Evolutionary conservation across 352 stramenopile genomes (phyloP).

Genomic region (Globisporangium barbulae): DNA sequence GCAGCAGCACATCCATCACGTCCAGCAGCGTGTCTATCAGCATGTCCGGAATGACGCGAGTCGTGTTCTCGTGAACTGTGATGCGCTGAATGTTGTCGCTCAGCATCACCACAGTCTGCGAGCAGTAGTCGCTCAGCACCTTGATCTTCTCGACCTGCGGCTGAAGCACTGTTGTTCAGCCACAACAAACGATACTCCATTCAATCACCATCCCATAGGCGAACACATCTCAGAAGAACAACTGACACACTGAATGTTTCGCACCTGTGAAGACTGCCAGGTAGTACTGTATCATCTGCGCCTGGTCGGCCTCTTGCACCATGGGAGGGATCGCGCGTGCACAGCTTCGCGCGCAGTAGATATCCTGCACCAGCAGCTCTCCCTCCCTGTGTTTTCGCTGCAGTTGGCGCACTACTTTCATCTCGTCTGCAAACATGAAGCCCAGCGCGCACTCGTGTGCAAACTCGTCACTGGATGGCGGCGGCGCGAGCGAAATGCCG

Average conservation of each 20-base stretch:
- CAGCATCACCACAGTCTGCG: slow-evolving; percentile 51
- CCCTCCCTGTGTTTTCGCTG: slow-evolving; percentile 36
- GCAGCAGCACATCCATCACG: slow-evolving; percentile 56
- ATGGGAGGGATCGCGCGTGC: slow-evolving; percentile 41
- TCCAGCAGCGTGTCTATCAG: slow-evolving; percentile 58
- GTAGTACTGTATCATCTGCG: slow-evolving; percentile 35
- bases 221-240: not conserved
- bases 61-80: slow-evolving; percentile 62
- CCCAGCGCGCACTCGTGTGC: slow-evolving; percentile 44
- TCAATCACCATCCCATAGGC: not conserved
- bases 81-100: slow-evolving; percentile 73
- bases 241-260: not conserved
- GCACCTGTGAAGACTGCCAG: slow-evolving; percentile 45
- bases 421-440: slow-evolving; percentile 60
- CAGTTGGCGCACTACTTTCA: slow-evolving; percentile 54
- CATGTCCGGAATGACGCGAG: slow-evolving; percentile 54
- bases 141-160: slow-evolving; percentile 59
- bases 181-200: not conserved
- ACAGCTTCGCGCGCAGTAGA: slow-evolving; percentile 66
- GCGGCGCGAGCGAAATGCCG: slow-evolving; percentile 25
- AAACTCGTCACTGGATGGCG: slow-evolving; percentile 28
- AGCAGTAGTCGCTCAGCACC: slow-evolving; percentile 49
- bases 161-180: slow-evolving; percentile 39
- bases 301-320: slow-evolving; percentile 23
- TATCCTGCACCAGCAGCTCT: slow-evolving; percentile 27